Evolutionary conservation across 164 flowering plant species (phyloP).

Genomic region (Stephania japonica): DNA sequence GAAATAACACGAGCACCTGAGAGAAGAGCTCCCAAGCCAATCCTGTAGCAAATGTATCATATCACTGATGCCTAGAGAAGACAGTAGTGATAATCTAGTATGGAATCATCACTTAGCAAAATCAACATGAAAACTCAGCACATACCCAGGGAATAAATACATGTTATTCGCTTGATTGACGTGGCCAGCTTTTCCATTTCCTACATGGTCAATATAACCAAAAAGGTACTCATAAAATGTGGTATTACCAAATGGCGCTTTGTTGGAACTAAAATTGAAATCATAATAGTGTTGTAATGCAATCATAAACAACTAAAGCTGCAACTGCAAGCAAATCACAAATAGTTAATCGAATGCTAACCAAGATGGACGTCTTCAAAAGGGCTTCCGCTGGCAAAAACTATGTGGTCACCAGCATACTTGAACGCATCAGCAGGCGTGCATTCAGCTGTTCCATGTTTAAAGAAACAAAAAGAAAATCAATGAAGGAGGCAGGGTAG

Average conservation of each 20-base stretch:
- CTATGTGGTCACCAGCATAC: slow-evolving; percentile 81
- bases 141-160: slow-evolving; percentile 97
- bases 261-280: neutral
- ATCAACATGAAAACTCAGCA: slow-evolving; percentile 8
- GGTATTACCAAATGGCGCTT: neutral
- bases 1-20: slow-evolving; percentile 79
- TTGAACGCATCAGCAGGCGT: slow-evolving; percentile 91
- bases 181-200: slow-evolving; percentile 78
- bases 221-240: neutral
- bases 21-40: slow-evolving; percentile 89
- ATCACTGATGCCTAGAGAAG: neutral
- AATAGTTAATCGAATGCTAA: slow-evolving; percentile 16
- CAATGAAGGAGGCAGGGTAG: neutral
- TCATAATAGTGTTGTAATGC: neutral
- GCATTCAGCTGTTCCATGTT: slow-evolving; percentile 77
- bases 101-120: neutral
- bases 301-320: neutral
- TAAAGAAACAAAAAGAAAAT: slow-evolving; percentile 6
- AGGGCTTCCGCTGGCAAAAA: slow-evolving; percentile 98
- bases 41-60: slow-evolving; percentile 40
- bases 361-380: slow-evolving; percentile 83
- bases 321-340: neutral
- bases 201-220: slow-evolving; percentile 27
- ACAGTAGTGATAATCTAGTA: neutral
- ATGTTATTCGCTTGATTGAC: slow-evolving; percentile 99